Percentiles rank a stretch among this genome's conserved stretches.
Evolutionary conservation across 1,284 basidiomycete genomes (phyloP).

Genomic region (Marasmius fiardii): DNA sequence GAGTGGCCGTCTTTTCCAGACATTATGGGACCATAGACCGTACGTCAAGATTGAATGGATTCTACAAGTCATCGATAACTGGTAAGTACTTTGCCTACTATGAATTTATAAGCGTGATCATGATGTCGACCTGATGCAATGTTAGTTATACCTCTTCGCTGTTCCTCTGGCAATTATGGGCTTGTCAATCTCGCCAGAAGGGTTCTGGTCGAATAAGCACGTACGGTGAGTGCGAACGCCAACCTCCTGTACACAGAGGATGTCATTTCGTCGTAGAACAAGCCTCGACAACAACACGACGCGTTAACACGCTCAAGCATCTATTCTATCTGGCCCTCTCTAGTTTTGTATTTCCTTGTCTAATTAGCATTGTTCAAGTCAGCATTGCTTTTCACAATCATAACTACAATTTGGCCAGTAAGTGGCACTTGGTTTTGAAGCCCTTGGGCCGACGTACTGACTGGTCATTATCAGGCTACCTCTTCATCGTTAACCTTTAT

Average conservation of each 20-base stretch:
- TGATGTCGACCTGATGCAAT: no score
- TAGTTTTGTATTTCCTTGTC: neutral
- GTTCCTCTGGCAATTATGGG: neutral
- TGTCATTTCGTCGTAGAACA: no score
- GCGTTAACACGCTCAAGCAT: neutral
- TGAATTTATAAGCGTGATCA: neutral
- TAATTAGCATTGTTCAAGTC: neutral
- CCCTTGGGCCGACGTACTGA: neutral
- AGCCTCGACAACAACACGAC: neutral
- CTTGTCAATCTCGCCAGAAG: neutral
- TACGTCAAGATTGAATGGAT: neutral
- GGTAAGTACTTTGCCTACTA: neutral
- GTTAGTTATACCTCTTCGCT: neutral
- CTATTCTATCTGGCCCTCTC: neutral
- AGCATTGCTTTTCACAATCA: neutral
- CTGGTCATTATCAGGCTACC: neutral
- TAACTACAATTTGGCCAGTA: neutral
- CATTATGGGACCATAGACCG: neutral
- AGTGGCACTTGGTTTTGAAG: neutral
- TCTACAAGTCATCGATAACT: neutral
- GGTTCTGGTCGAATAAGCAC: neutral
- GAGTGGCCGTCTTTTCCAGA: neutral
- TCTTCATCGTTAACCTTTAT: neutral
- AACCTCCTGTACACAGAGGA: neutral
- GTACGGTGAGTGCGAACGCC: neutral